Evolutionary conservation across 2,329 filamentous ascomycete species (phyloP).

Genomic region (Cladosporium sp.): DNA sequence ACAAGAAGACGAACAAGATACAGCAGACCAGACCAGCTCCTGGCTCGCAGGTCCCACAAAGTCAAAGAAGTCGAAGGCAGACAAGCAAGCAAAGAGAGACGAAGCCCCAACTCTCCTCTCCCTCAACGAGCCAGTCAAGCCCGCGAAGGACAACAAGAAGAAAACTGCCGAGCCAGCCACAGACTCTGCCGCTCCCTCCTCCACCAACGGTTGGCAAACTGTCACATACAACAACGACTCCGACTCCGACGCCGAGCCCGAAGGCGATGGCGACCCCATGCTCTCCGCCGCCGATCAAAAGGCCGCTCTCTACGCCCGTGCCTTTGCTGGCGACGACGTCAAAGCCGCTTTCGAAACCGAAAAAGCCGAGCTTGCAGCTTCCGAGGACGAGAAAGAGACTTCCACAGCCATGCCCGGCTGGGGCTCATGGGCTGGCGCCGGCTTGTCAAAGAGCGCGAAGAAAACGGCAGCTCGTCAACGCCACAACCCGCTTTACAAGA

Average conservation of each 20-base stretch:
- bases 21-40: conserved; percentile 8
- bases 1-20: conserved; percentile 10
- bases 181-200: not conserved
- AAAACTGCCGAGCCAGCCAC: conserved; percentile 18
- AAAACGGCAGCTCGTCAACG: conserved; percentile 52
- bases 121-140: conserved; percentile 9
- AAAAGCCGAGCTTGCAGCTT: conserved; percentile 65
- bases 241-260: conserved; percentile 24
- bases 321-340: conserved; percentile 85
- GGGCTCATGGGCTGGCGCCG: conserved; percentile 87
- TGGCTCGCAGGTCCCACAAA: conserved; percentile 22
- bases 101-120: conserved; percentile 16
- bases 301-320: conserved; percentile 68
- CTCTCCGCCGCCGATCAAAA: conserved; percentile 40
- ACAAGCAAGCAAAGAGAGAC: conserved; percentile 14
- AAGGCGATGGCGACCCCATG: conserved; percentile 19
- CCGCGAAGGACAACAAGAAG: conserved; percentile 10
- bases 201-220: conserved; percentile 41
- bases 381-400: conserved; percentile 77
- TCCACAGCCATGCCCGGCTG: conserved; percentile 89
- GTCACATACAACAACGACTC: conserved; percentile 34
- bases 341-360: conserved; percentile 75
- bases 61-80: conserved; percentile 20
- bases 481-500: conserved; percentile 52
- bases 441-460: conserved; percentile 67